These are phyloP conservation scores for Atractiella rhizophila DNA, from an alignment of 768 basidiomycete species.

Conservation along the genomic window DNA sequence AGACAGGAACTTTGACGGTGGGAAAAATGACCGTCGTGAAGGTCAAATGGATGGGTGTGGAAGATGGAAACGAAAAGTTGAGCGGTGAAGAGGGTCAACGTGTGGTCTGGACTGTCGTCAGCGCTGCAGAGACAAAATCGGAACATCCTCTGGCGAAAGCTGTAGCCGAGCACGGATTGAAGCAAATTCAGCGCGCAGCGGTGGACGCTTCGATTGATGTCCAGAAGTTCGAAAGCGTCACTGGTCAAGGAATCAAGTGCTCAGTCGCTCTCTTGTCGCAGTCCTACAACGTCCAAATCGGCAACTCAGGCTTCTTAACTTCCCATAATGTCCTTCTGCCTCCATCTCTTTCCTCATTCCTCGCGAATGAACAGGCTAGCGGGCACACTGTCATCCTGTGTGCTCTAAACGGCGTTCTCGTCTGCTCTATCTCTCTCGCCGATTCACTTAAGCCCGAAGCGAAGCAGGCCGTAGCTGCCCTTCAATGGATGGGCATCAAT, in stretches of 20 bases:
- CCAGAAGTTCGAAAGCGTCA: slow-evolving; percentile 56
- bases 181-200: slow-evolving; percentile 28
- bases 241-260: slow-evolving; percentile 70
- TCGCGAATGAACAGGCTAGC: slow-evolving; percentile 38
- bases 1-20: slow-evolving; percentile 88
- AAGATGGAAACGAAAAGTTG: slow-evolving; percentile 2
- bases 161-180: slow-evolving; percentile 55
- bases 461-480: slow-evolving; percentile 47
- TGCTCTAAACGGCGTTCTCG: slow-evolving; percentile 38
- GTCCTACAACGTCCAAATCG: slow-evolving; percentile 35
- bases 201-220: slow-evolving; percentile 33
- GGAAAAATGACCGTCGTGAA: slow-evolving; percentile 70
- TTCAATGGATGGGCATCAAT: slow-evolving; percentile 70
- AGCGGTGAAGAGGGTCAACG: background rate
- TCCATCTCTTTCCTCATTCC: slow-evolving; percentile 36
- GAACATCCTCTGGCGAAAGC: slow-evolving; percentile 94
- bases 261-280: slow-evolving; percentile 23
- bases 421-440: slow-evolving; percentile 59
- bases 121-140: slow-evolving; percentile 65
- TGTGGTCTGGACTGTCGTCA: slow-evolving; percentile 21
- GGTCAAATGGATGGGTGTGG: slow-evolving; percentile 36
- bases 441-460: slow-evolving; percentile 73
- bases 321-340: slow-evolving; percentile 30
- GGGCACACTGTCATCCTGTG: slow-evolving; percentile 75
- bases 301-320: slow-evolving; percentile 42